phyloP scores from a whole-genome alignment of 441 rosid genomes.

The Populus hybrid region DNA sequence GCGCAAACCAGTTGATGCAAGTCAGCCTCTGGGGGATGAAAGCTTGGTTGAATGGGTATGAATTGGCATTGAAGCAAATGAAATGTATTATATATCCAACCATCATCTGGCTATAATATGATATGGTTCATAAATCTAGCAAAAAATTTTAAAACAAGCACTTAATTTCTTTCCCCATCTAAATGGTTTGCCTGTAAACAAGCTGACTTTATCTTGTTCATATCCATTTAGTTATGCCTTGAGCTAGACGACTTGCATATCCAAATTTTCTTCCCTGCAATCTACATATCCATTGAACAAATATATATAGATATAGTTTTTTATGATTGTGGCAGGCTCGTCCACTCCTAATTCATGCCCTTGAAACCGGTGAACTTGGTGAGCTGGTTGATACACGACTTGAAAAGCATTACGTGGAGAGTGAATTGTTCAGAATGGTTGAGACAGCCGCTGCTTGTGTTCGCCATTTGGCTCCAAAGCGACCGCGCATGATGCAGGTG shows the following conservation, averaged over 20 bases:
- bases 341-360: conserved; percentile 56
- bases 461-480: conserved; percentile 76
- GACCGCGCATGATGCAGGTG: conserved; percentile 92
- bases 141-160: fast-evolving
- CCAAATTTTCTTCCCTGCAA: no score
- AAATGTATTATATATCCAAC: background rate
- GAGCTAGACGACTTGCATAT: no score
- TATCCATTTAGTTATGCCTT: no score
- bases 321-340: conserved; percentile 58
- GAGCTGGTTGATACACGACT: conserved; percentile 67
- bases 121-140: background rate
- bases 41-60: conserved; percentile 93
- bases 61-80: background rate
- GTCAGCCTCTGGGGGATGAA: conserved; percentile 76
- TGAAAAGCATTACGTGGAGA: conserved; percentile 61
- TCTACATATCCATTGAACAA: background rate
- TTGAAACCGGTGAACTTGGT: conserved; percentile 59
- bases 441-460: conserved; percentile 93
- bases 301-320: background rate
- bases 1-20: conserved; percentile 71
- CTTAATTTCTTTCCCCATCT: background rate
- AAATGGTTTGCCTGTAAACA: background rate
- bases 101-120: background rate
- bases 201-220: background rate
- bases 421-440: conserved; percentile 69